Evolutionary conservation across 352 stramenopile genomes (phyloP), one percentile per base, ranked within the genome.

Genomic region (Phytophthora ramorum): DNA sequence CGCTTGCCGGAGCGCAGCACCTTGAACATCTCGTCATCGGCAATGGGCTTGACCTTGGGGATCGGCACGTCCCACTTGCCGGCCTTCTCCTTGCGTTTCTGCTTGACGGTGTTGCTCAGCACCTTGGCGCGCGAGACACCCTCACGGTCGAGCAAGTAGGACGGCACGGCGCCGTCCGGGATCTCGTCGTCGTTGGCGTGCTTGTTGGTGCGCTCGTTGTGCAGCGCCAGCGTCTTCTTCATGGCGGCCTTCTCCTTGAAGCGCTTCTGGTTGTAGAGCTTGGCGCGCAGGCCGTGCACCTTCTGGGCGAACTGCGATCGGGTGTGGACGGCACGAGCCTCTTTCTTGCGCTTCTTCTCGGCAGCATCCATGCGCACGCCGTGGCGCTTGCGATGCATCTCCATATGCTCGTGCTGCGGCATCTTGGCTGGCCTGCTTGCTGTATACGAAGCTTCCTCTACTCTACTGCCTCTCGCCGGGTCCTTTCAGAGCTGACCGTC

Each of bases 1-100:
- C 98, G 96, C 69, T 98, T 99, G 45, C 98, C 98, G 16, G 96
- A 99, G 26, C 92, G 89, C 66, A 99, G 79, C 34, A 99, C 93
- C 83, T 99, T 99, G 82, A 99, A 99, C 97, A 99, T 99, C 83
- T 99, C 98, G 75, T 99, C 97, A 84, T 99, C 98, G n/a, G 98
- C 97, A 64, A 99, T 98, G 5, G 98, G 97, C 79, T 96, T 96
- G 46, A 97, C 89, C 85, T 99, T 99, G 32, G 98, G 98, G 71
- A 99, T 98, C 17, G 98, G 98, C 43, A 99, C 98, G 66, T 99
- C 96, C 98, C 98, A 99, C 81, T 99, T 99, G 56, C 98, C 98
- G 17, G 98, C 98, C 84, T 99, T 99, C 86, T 99, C 98, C 81
- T 99, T 99, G 63, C 98, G 88, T 82, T 99, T 99, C 89, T 99